Evolutionary conservation across 2,329 filamentous ascomycete species (phyloP), one percentile per base, ranked within the genome.

Genomic region (Lasiodiplodia sp.): DNA sequence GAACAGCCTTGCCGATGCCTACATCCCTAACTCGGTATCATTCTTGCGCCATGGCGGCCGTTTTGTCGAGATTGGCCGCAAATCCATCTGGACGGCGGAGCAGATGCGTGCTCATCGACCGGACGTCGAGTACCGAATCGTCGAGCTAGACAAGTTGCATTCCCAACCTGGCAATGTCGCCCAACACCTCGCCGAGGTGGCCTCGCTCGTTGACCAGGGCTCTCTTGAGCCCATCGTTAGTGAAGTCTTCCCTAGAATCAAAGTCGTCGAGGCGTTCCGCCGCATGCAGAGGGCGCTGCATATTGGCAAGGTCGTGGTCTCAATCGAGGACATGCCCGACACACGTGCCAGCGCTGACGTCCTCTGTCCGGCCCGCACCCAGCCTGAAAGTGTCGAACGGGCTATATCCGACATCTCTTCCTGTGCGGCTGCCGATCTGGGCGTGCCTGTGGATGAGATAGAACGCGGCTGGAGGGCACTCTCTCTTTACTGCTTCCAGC

Each of bases 31-130:
- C 25, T 71, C 72, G 2, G 77, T 73, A 74, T 62, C 72, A 4
- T 71, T 70, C 51, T 38, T 77, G 11, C 76, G 77, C 2, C 67
- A 69, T 2, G 76, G 75, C 38, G 78, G 78, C 2, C 71, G 72
- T 12, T 72, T 80, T 74, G 73, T 66, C 14, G 72, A 73, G 16
- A 28, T 74, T 11, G 71, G 71, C 2, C 25, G 44, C 16, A 11
- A 37, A 11, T 70, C 70, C 25, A 65, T 55, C 23, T 67, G 71
- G 6, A 53, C 28, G 21, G 47, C 47, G 47, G 47, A 51, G 47
- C 47, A 51, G 47, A 23, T 23, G 21, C 47, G 47, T 23, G 10
- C 18, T 18, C 4, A 21, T 51, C 47, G 47, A 11, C 47, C 47
- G n/a, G 47, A 57, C 23, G 12, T 57, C 10, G 53, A 21, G 53